Percentiles rank a stretch among this genome's conserved stretches.
These are phyloP conservation scores for Mortierella sp. DNA, from an alignment of 371 early-diverging fungal species.

Conservation along the genomic window DNA sequence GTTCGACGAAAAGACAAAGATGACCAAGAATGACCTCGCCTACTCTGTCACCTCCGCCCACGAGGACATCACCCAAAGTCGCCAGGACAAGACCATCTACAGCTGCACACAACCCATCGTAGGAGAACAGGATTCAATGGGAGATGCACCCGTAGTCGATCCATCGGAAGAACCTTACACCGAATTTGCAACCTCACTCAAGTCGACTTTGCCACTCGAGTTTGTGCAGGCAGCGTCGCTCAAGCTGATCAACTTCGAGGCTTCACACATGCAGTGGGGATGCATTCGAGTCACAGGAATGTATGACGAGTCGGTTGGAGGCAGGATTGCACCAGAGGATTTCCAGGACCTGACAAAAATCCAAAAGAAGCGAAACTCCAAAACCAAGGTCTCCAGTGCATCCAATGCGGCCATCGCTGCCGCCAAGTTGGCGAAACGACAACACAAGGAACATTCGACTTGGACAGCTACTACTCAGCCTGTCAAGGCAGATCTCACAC, in stretches of 20 bases:
- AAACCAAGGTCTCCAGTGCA: slow-evolving; percentile 21
- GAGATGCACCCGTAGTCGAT: slow-evolving; percentile 21
- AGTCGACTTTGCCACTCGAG: slow-evolving; percentile 60
- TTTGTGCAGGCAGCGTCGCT: slow-evolving; percentile 62
- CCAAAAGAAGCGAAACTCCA: slow-evolving; percentile 35
- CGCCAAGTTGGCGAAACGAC: slow-evolving; percentile 21
- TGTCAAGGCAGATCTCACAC: slow-evolving; percentile 11
- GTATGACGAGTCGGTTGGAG: slow-evolving; percentile 57
- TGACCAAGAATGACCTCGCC: slow-evolving; percentile 39
- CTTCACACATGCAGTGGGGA: slow-evolving; percentile 55
- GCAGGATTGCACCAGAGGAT: slow-evolving; percentile 35
- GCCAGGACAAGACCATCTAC: slow-evolving; percentile 25
- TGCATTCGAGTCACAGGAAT: slow-evolving; percentile 58
- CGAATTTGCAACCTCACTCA: slow-evolving; percentile 46
- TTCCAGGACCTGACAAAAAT: slow-evolving; percentile 34
- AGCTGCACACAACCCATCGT: slow-evolving; percentile 17
- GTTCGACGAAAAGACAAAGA: slow-evolving; percentile 37
- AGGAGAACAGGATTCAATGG: slow-evolving; percentile 2
- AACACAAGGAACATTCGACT: slow-evolving; percentile 15
- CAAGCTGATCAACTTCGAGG: slow-evolving; percentile 60
- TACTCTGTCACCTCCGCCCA: slow-evolving; percentile 51
- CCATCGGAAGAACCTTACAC: slow-evolving; percentile 39
- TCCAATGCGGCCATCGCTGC: neutral
- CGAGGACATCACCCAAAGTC: slow-evolving; percentile 42
- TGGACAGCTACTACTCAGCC: slow-evolving; percentile 22